Evolutionary conservation across 2,329 filamentous ascomycete genomes (phyloP), one percentile per base, ranked within the genome.

Genomic region (Fusarium concolor): DNA sequence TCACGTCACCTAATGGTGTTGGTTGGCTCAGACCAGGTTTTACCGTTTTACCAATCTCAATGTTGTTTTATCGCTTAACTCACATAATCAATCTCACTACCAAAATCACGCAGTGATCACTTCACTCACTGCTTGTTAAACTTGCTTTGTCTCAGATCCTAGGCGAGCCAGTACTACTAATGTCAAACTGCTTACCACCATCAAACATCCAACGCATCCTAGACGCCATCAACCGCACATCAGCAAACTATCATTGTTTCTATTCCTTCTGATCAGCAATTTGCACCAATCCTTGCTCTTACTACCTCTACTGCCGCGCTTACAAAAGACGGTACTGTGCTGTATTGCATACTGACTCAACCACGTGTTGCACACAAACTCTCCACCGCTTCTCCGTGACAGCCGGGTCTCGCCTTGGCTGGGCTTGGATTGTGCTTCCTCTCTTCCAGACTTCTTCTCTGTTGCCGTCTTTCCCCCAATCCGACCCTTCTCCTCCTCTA

Each of bases 331-430:
- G 26, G n/a, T 43, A 22, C 22, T 44, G 43, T 38, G 38, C 37
- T 18, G 31, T 35, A 37, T 45, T 66, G 52, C 66, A 65, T 70
- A 71, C 56, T 62, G 57, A 55, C 51, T 63, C 46, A 65, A 71
- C 69, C 69, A 68, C 69, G 69, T 72, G 68, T 73, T 71, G 56
- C 44, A 49, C 64, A 51, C 47, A 31, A 22, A 54, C 51, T 56
- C 61, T 44, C 61, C 65, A 65, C 65, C 60, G 50, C 55, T 65
- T 66, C 61, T 68, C 66, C 61, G 61, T 50, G 29, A 33, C 52
- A 67, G 44, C 66, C 65, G 51, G 42, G 44, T 44, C 20, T 62
- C 66, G 39, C 62, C 66, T 68, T 68, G 65, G 54, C 65, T 49
- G 39, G 43, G 18, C 26, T 49, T 52, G 31, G 37, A 29, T 55